These are phyloP conservation scores for Ogataea neopini DNA, from an alignment of 805 yeast species.

Conservation along the genomic window DNA sequence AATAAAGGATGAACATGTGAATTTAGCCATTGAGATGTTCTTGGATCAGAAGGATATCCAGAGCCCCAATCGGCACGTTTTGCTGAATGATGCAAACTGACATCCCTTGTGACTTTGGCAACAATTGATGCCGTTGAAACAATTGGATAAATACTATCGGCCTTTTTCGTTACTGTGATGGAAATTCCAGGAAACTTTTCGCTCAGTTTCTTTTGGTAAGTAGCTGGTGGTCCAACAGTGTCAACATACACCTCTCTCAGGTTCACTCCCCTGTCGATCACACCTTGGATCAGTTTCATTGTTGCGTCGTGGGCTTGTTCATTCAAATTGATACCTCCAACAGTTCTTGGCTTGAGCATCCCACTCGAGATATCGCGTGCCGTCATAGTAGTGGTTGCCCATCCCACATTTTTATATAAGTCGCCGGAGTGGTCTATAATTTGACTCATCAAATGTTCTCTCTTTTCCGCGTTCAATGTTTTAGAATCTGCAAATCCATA, in stretches of 20 bases:
- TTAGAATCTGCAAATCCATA: slow-evolving; percentile 95
- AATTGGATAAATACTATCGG: slow-evolving; percentile 88
- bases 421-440: slow-evolving; percentile 49
- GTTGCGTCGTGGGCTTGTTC: slow-evolving; percentile 98
- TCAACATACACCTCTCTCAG: slow-evolving; percentile 81
- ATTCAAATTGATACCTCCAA: slow-evolving; percentile 73
- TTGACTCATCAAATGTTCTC: slow-evolving; percentile 60
- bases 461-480: slow-evolving; percentile 68
- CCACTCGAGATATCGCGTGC: slow-evolving; percentile 86
- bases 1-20: slow-evolving; percentile 64
- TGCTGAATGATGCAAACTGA: slow-evolving; percentile 26
- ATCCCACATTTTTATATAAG: slow-evolving; percentile 66
- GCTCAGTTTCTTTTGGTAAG: slow-evolving; percentile 76
- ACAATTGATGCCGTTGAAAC: slow-evolving; percentile 95
- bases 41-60: slow-evolving; percentile 94
- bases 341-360: slow-evolving; percentile 69
- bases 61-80: slow-evolving; percentile 59
- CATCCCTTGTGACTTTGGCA: slow-evolving; percentile 94
- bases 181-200: slow-evolving; percentile 65
- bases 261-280: slow-evolving; percentile 60
- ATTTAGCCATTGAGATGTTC: slow-evolving; percentile 76
- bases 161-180: slow-evolving; percentile 89
- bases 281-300: slow-evolving; percentile 68
- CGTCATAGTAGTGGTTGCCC: slow-evolving; percentile 83
- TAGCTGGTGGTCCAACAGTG: slow-evolving; percentile 93